These are phyloP conservation scores for Friedmanniomyces simplex DNA, from an alignment of 495 filamentous ascomycete genomes.

Conservation along the genomic window DNA sequence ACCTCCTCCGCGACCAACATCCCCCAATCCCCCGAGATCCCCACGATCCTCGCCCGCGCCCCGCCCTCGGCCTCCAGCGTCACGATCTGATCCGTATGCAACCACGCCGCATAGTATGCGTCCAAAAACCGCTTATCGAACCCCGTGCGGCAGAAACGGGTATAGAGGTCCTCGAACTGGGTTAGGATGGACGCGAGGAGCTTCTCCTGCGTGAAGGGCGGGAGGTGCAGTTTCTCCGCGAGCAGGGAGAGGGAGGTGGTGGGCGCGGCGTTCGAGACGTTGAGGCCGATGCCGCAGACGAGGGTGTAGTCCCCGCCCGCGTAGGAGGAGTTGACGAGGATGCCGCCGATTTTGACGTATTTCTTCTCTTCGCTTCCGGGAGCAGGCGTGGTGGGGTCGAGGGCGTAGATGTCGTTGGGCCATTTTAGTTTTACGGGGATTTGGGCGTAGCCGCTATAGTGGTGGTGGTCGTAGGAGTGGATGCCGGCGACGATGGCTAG, in stretches of 20 bases:
- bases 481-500: slow-evolving; percentile 85
- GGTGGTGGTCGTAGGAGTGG: slow-evolving; percentile 68
- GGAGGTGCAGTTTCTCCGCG: slow-evolving; percentile 28
- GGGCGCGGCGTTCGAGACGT: slow-evolving; percentile 74
- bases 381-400: slow-evolving; percentile 52
- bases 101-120: slow-evolving; percentile 76
- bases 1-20: slow-evolving; percentile 76
- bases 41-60: slow-evolving; percentile 66
- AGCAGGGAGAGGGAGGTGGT: slow-evolving; percentile 79
- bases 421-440: slow-evolving; percentile 86
- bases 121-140: slow-evolving; percentile 63
- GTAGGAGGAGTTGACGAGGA: slow-evolving; percentile 84
- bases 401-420: slow-evolving; percentile 90
- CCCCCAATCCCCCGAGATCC: slow-evolving; percentile 83
- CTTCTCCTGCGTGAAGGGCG: slow-evolving; percentile 61
- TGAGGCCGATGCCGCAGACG: slow-evolving; percentile 82
- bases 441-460: slow-evolving; percentile 49
- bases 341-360: slow-evolving; percentile 89
- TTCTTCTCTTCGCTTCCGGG: slow-evolving; percentile 24
- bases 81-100: slow-evolving; percentile 84
- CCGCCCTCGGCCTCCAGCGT: slow-evolving; percentile 77
- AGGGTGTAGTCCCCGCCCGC: slow-evolving; percentile 67
- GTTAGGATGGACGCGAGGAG: slow-evolving; percentile 75
- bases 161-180: slow-evolving; percentile 68
- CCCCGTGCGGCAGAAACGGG: slow-evolving; percentile 57